Conservation (phyloP, 192 early-diverging fungal species). For the Funneliformis mosseae region DNA sequence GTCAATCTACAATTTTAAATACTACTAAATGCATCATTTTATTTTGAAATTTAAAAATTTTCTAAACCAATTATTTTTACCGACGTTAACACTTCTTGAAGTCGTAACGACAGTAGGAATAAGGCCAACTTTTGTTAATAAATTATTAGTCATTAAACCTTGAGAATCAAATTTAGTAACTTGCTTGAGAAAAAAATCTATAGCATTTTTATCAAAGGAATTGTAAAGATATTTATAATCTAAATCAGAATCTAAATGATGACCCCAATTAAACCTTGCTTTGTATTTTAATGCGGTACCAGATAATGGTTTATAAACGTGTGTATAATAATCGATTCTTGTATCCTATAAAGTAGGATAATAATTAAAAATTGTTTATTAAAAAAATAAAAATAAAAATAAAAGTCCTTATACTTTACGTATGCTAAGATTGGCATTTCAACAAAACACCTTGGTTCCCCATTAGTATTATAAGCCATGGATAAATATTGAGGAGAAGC, state of each 20-base stretch:
- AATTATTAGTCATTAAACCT: constrained; percentile 21
- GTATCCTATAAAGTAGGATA: not conserved
- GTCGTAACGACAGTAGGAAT: not conserved
- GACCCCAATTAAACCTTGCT: constrained; percentile 9
- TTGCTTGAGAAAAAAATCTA: constrained; percentile 4
- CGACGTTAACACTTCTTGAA: too few species aligned
- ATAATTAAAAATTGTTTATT: not conserved
- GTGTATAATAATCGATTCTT: constrained; percentile 3
- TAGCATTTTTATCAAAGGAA: not conserved
- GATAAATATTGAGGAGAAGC: constrained; percentile 14
- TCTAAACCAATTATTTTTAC: too few species aligned
- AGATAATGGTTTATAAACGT: not conserved
- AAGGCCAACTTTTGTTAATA: not conserved
- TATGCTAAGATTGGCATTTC: constrained; percentile 10
- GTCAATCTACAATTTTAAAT: too few species aligned
- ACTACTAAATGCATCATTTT: too few species aligned
- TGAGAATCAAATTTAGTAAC: constrained; percentile 5
- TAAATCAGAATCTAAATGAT: constrained; percentile 1
- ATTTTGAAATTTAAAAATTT: too few species aligned
- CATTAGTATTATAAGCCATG: not conserved
- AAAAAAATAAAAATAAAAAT: not conserved
- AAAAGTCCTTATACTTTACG: not conserved
- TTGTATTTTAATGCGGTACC: not conserved
- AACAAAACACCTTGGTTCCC: not conserved
- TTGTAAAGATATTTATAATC: not conserved